phyloP scores from a whole-genome alignment of 2,329 filamentous ascomycete genomes.

The Alternaria conjuncta region DNA sequence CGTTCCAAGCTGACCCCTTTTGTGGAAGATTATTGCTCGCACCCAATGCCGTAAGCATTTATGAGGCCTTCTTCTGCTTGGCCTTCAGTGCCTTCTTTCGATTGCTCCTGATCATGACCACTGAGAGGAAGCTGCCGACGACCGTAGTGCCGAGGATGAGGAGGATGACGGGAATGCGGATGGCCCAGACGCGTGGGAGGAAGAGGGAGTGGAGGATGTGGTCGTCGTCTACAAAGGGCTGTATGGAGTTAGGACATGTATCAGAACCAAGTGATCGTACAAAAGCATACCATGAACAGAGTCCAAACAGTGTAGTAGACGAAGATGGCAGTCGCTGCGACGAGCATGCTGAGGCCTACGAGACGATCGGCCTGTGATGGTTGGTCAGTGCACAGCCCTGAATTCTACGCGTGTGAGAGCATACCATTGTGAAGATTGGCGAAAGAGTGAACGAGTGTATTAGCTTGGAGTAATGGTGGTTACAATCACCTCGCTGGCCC shows the following conservation, averaged over 20 bases:
- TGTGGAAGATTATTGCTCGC: not conserved
- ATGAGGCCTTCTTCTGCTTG: conserved; percentile 81
- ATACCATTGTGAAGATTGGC: conserved; percentile 39
- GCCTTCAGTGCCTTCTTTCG: conserved; percentile 97
- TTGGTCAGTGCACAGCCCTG: not conserved
- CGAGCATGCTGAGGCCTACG: conserved; percentile 76
- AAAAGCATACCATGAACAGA: conserved; percentile 79
- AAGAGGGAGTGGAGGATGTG: conserved; percentile 95
- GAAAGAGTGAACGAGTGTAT: conserved; percentile 24
- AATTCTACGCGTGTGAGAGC: not conserved
- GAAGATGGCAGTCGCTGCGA: conserved; percentile 75
- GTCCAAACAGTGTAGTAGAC: conserved; percentile 98
- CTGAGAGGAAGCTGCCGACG: conserved; percentile 91
- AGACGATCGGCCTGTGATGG: conserved; percentile 84
- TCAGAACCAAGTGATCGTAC: not conserved
- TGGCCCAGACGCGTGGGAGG: conserved; percentile 96
- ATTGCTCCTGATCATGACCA: conserved; percentile 99
- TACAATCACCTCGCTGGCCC: conserved; percentile 26
- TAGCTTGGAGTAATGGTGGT: conserved; percentile 12
- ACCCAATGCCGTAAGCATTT: not conserved
- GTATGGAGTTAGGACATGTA: not conserved
- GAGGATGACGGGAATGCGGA: conserved; percentile 96
- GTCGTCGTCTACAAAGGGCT: conserved; percentile 97
- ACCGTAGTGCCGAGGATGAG: conserved; percentile 90
- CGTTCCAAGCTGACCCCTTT: not conserved